Conservation (phyloP, 2,329 filamentous ascomycete genomes). For the Neonectria coccinea region DNA sequence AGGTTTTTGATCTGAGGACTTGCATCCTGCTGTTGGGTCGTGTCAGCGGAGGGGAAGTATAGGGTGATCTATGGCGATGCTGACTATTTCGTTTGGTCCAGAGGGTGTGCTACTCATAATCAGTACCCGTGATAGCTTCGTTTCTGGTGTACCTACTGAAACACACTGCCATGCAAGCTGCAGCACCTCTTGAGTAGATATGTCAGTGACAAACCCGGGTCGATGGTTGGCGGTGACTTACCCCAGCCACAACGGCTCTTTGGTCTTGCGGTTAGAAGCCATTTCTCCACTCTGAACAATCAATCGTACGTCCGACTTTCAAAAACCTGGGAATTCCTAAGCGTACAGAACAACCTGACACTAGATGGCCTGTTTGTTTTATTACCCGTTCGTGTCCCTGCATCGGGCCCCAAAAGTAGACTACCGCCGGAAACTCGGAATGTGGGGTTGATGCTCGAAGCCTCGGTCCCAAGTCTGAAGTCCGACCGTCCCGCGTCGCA, state of each 20-base stretch:
- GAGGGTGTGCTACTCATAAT: conserved; percentile 53
- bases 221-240: conserved; percentile 38
- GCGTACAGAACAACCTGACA: background rate
- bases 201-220: background rate
- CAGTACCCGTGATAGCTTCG: background rate
- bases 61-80: conserved; percentile 10
- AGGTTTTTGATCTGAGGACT: conserved; percentile 54
- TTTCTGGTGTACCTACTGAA: conserved; percentile 52
- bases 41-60: background rate
- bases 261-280: conserved; percentile 39
- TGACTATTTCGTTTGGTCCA: conserved; percentile 60
- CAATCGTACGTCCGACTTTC: background rate
- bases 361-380: conserved; percentile 26
- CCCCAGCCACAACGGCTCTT: conserved; percentile 60
- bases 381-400: background rate
- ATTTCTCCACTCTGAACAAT: conserved; percentile 24
- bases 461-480: conserved; percentile 40
- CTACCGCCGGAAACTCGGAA: conserved; percentile 30
- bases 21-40: conserved; percentile 55
- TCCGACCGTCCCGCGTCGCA: conserved; percentile 21
- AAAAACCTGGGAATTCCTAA: background rate
- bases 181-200: conserved; percentile 51
- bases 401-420: conserved; percentile 36
- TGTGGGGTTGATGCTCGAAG: conserved; percentile 16
- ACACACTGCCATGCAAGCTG: conserved; percentile 59